Percentiles rank a stretch among this genome's conserved stretches.
phyloP scores from a whole-genome alignment of 148 eudicot species.

The Rhododendron henanense region DNA sequence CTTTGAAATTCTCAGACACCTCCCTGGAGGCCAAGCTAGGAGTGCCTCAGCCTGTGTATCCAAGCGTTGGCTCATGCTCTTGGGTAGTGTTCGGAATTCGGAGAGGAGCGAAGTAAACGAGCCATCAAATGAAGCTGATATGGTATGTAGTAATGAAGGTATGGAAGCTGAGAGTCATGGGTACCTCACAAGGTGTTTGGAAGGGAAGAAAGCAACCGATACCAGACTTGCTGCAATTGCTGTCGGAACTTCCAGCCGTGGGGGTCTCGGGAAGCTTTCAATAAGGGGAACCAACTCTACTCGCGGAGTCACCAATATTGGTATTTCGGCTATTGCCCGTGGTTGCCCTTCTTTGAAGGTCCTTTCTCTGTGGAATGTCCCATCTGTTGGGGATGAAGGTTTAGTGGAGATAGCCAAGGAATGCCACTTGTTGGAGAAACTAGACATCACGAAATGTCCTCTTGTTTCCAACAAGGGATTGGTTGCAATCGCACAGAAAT shows the following conservation, averaged over 20 bases:
- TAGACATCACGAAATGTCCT: slow-evolving; percentile 68
- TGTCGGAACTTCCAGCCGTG: slow-evolving; percentile 72
- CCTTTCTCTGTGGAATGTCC: slow-evolving; percentile 70
- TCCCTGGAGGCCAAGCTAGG: slow-evolving; percentile 63
- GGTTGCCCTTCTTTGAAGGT: slow-evolving; percentile 77
- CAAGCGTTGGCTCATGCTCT: slow-evolving; percentile 75
- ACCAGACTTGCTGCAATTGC: slow-evolving; percentile 78
- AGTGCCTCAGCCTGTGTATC: slow-evolving; percentile 81
- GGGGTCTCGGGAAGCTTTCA: slow-evolving; percentile 88
- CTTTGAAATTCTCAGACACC: slow-evolving; percentile 78
- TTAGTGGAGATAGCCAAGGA: slow-evolving; percentile 64
- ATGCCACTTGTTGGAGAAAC: slow-evolving; percentile 69
- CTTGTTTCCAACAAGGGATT: slow-evolving; percentile 67
- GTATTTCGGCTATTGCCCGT: slow-evolving; percentile 65
- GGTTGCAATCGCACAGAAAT: slow-evolving; percentile 60
- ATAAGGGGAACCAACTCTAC: slow-evolving; percentile 57
- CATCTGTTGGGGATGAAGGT: slow-evolving; percentile 64
- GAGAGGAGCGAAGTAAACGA: slow-evolving; percentile 32
- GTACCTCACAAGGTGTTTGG: slow-evolving; percentile 68
- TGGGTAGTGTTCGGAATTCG: slow-evolving; percentile 47
- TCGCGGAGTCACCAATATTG: slow-evolving; percentile 59
- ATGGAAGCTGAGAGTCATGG: slow-evolving; percentile 42
- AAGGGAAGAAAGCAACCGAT: slow-evolving; percentile 87
- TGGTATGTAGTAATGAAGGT: slow-evolving; percentile 31
- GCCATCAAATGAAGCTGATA: slow-evolving; percentile 26